Percentiles rank a stretch among this genome's conserved stretches.
phyloP scores from a whole-genome alignment of 768 basidiomycete species.

The Pleurotus tuber-regium region DNA sequence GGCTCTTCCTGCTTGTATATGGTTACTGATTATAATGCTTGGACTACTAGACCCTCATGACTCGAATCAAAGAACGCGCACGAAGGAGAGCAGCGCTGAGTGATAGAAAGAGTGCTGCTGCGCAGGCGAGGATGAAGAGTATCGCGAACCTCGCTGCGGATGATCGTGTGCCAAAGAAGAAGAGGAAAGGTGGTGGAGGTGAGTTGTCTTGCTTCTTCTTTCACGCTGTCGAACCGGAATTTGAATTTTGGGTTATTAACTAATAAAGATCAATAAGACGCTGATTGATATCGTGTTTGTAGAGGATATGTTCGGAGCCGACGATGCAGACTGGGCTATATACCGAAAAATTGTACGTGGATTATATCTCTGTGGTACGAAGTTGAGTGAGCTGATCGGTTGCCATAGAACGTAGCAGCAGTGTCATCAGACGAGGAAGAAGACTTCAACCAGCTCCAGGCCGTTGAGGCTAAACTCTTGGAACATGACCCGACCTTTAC shows the following conservation, averaged over 20 bases:
- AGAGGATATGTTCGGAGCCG: slow-evolving; percentile 93
- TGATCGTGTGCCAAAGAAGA: slow-evolving; percentile 78
- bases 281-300: slow-evolving; percentile 1
- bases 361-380: neutral
- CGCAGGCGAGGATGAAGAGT: slow-evolving; percentile 94
- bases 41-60: slow-evolving; percentile 84
- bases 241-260: too few species aligned
- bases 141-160: slow-evolving; percentile 92
- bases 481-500: slow-evolving; percentile 85
- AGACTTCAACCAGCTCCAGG: slow-evolving; percentile 67
- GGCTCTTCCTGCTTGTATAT: too few species aligned
- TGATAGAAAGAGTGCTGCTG: slow-evolving; percentile 92
- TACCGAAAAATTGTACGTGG: slow-evolving; percentile 89
- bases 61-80: slow-evolving; percentile 80
- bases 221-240: neutral
- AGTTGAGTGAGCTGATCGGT: neutral
- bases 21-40: slow-evolving; percentile 8
- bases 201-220: slow-evolving; percentile 17
- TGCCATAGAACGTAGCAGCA: slow-evolving; percentile 59
- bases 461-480: slow-evolving; percentile 79
- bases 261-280: too few species aligned
- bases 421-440: slow-evolving; percentile 90
- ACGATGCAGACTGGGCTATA: slow-evolving; percentile 96
- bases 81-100: slow-evolving; percentile 77
- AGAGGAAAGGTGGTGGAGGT: slow-evolving; percentile 82